These are phyloP conservation scores for Aquilaria sinensis DNA, from an alignment of 345 rosid species.

Conservation along the genomic window DNA sequence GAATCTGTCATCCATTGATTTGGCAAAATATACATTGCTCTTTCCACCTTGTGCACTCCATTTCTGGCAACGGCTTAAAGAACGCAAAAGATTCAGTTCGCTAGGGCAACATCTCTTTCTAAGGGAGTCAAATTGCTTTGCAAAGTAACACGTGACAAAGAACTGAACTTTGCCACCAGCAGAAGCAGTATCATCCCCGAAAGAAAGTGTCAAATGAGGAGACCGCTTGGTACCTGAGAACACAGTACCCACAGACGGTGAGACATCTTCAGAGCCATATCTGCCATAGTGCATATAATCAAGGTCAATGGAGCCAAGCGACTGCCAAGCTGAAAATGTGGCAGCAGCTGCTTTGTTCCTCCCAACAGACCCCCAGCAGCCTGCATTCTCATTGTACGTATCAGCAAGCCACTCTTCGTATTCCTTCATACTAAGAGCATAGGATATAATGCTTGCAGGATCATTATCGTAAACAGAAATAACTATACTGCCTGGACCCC, in stretches of 20 bases:
- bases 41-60: slow-evolving; percentile 99
- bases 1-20: slow-evolving; percentile 90
- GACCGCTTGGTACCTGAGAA: slow-evolving; percentile 55
- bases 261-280: slow-evolving; percentile 48
- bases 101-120: slow-evolving; percentile 79
- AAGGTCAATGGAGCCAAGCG: slow-evolving; percentile 53
- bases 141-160: slow-evolving; percentile 89
- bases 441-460: slow-evolving; percentile 82
- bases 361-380: slow-evolving; percentile 29
- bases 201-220: slow-evolving; percentile 67
- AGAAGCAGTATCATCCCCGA: slow-evolving; percentile 48
- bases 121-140: slow-evolving; percentile 72
- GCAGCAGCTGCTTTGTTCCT: slow-evolving; percentile 35
- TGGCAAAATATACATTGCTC: slow-evolving; percentile 93
- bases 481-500: slow-evolving; percentile 42
- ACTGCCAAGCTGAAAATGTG: slow-evolving; percentile 55
- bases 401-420: slow-evolving; percentile 65
- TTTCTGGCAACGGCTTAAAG: slow-evolving; percentile 79
- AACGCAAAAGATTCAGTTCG: slow-evolving; percentile 73
- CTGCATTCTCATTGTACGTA: slow-evolving; percentile 37
- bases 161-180: slow-evolving; percentile 73
- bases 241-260: slow-evolving; percentile 32
- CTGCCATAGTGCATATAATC: slow-evolving; percentile 48
- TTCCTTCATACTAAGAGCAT: slow-evolving; percentile 79
- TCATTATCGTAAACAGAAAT: slow-evolving; percentile 88